Conservation (phyloP, 2,329 filamentous ascomycete genomes). For the Pseudogymnoascus sp. region DNA sequence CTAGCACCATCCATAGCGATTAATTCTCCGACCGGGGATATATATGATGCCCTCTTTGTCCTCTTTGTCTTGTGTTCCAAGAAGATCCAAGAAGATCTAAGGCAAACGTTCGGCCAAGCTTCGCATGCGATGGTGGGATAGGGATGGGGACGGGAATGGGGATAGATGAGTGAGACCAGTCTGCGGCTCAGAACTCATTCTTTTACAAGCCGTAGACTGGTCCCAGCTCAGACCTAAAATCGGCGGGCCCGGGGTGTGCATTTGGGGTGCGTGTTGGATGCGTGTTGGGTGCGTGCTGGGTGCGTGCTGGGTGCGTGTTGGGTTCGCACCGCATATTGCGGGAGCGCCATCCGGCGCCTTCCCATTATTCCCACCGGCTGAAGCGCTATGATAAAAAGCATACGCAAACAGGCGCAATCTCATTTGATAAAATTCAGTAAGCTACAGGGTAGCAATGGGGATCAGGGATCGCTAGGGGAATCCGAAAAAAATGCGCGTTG, state of each 20-base stretch:
- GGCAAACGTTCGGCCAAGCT: neutral
- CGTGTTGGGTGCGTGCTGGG: neutral
- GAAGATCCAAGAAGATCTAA: neutral
- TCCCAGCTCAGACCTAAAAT: neutral
- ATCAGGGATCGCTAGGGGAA: neutral
- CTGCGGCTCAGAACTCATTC: neutral
- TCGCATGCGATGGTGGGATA: neutral
- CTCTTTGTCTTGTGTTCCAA: neutral
- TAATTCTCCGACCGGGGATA: slow-evolving; percentile 33
- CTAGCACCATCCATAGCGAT: slow-evolving; percentile 15
- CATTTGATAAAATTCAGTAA: neutral
- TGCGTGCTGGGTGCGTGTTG: neutral
- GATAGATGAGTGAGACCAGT: neutral
- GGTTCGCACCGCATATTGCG: too few species aligned
- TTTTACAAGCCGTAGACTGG: neutral
- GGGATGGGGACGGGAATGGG: neutral
- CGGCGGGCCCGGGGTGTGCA: neutral
- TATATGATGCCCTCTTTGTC: slow-evolving; percentile 25
- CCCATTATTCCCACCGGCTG: neutral
- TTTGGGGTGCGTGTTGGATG: neutral
- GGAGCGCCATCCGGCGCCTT: too few species aligned
- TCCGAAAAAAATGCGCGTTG: neutral
- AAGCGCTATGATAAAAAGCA: neutral
- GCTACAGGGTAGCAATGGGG: neutral
- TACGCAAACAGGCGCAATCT: neutral